Base-by-base conservation (phyloP, 1,284 basidiomycete species). In the Apiotrichum brassicae region DNA sequence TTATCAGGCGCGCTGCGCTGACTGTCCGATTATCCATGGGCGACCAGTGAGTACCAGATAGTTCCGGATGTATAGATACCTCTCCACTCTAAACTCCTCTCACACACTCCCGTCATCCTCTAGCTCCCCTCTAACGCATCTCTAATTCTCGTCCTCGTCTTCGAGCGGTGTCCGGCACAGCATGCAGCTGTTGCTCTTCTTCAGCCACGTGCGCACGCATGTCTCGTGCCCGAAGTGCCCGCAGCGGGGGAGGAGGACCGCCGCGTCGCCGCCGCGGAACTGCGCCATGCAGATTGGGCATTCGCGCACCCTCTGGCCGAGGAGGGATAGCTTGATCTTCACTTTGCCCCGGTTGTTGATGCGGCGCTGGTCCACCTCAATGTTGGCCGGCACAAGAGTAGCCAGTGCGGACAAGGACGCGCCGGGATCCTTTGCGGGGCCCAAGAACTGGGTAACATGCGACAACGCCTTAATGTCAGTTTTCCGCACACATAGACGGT, bases 211-310 rank as follows among this genome's bases (percentile, higher is more conserved):
- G 37, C 53, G 51, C 20, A 62, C 70, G 51, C 72, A 74, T 24
- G 51, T 53, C 51, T 70, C 64, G 57, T 74, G 72, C n/a, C 61
- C 62, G 3, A 63, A 56, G 73, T 92, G 89, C 56, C 77, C 76
- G 68, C 88, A 92, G n/a, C 66, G 70, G 16, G 79, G 79, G 3
- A 82, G 78, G 61, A 86, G 66, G 43, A 80, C 80, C 13, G 77
- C 78, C 52, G 75, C 74, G 51, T 84, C 79, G 6, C 74, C 78
- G 13, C 78, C 78, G 63, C 78, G 81, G 75, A 89, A 92, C 73
- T 87, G 85, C 43, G 76, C 77, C 59, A 87, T 71, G 67, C 89
- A 92, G 42, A 90, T 84, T 23, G 82, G 80, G 63, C 89, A 93
- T 60, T 82, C 82, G 57, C 86, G 82, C 24, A 92, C 86, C 2